Evolutionary conservation across 768 basidiomycete genomes (phyloP), one percentile per base, ranked within the genome.

Genomic region (Holtermanniella nyarrowii): DNA sequence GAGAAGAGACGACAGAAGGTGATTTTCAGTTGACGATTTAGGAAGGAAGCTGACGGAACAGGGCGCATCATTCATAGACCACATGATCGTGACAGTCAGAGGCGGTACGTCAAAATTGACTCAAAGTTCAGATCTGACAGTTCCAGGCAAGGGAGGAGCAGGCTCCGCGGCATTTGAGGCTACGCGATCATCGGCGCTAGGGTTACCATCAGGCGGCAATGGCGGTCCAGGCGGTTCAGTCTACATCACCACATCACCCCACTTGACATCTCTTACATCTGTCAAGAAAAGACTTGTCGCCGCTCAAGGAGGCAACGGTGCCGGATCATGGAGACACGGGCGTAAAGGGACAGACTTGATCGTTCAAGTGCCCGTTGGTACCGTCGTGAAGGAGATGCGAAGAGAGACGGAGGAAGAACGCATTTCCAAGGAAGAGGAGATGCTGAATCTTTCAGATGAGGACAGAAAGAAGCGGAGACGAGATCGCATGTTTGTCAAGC

Each of bases 131-230:
- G 20, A 14, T 40, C 23, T 11, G 18, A 27, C 26, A 20, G 21
- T 37, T 39, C n/a, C 60, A 86, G 90, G 89, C 14, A 81, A 78
- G 62, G 91, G 91, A 18, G 93, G 93, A 0, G 76, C 88, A 51
- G 93, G 93, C 21, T 87, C 89, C 56, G 87, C 85, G 21, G 90
- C 93, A 4, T 95, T 96, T 62, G 85, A 90, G 63, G 82, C 88
- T 52, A 88, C 93, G 73, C 87, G 88, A 65, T 88, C 79, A 71
- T 80, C 80, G 51, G 80, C 84, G 1, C 79, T 81, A 55, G 88
- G 88, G 0, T 88, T 90, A 0, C 89, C 93, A 0, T 91, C 89
- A 10, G 93, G 93, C 0, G 93, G 91, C 0, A 85, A 86, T 54
- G 93, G 93, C 14, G 93, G 90, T 2, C 78, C 78, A 43, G 93